phyloP scores from a whole-genome alignment of 176 grass and related monocot species.

The Triticum urartu region DNA sequence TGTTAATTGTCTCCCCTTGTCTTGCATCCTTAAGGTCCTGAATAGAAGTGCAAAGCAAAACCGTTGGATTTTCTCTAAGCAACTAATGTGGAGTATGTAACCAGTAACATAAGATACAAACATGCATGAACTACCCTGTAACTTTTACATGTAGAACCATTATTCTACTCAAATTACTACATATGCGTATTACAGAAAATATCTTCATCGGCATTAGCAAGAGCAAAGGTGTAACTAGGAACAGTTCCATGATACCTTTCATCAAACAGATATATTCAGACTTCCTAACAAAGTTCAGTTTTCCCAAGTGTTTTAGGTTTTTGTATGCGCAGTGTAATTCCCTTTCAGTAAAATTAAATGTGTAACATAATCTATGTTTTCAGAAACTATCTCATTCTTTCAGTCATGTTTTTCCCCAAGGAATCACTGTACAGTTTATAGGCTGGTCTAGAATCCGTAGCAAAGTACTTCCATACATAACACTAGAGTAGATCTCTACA shows the following conservation, averaged over 20 bases:
- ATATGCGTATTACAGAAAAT: slow-evolving; percentile 16
- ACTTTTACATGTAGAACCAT: background rate
- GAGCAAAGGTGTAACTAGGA: slow-evolving; percentile 2
- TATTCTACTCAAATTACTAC: background rate
- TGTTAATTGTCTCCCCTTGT: slow-evolving; percentile 91
- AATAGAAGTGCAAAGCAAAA: slow-evolving; percentile 33
- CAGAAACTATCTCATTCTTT: background rate
- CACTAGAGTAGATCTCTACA: slow-evolving; percentile 18
- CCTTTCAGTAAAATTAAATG: slow-evolving; percentile 3
- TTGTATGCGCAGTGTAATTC: background rate
- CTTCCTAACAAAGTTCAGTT: slow-evolving; percentile 19
- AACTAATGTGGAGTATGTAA: slow-evolving; percentile 1
- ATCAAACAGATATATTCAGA: background rate
- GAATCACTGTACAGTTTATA: slow-evolving; percentile 13
- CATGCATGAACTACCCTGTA: slow-evolving; percentile 8
- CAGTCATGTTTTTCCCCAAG: slow-evolving; percentile 13
- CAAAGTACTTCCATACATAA: slow-evolving; percentile 9
- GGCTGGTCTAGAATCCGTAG: slow-evolving; percentile 1
- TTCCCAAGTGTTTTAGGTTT: slow-evolving; percentile 5
- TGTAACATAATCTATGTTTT: background rate
- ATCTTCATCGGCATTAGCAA: slow-evolving; percentile 12
- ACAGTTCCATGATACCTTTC: background rate
- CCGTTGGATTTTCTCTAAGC: slow-evolving; percentile 15
- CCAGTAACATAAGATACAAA: slow-evolving; percentile 11
- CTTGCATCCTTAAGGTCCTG: slow-evolving; percentile 70